Base-by-base conservation (phyloP, 208 protist species). In the Wallacemonas sp. region DNA sequence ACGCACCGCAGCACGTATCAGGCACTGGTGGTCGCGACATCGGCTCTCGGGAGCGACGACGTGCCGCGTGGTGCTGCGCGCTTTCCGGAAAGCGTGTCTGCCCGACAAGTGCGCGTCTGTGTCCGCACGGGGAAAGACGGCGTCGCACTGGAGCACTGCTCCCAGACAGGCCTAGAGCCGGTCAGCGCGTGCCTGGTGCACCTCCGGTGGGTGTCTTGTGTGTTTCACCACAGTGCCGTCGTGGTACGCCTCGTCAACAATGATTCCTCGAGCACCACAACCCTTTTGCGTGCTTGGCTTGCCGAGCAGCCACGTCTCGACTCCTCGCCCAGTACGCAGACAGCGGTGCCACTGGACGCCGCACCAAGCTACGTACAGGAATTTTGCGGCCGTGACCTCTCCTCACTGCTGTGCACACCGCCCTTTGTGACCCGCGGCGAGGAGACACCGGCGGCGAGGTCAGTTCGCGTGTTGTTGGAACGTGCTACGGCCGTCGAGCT, bases 401-500 rank as follows among this genome's bases (percentile, higher is more conserved):
- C 50, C 29, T 57, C 50, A 4, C 22, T 57, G 17, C 50, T 57
- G 12, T 57, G 50, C 19, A 32, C 50, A 41, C 50, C 50, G 26
- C 30, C 32, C 10, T 10, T n/a, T 6, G 12, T n/a, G 12, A 26
- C 24, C 30, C 17, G 17, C 9, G 42, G 17, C 17, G 42, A 48
- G 5, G 42, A 19, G 5, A n/a, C 42, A 5, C 42, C 42, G 9
- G 42, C 17, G 19, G 17, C 17, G 9, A 5, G 5, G 42, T 22
- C 42, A 3, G 3, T 57, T 13, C 33, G 30, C 30, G 24, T 19
- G 50, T 32, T 57, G 30, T 57, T 57, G 3, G 12, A 4, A 17
- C 30, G 50, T 19, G 22, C 50, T 5, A 13, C 24, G 33, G 13
- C 29, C 9, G 46, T 91, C 12, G 24, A 55, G 8, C 57, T 85